These are phyloP conservation scores for Fonsecaea monophora DNA, from an alignment of 2,329 filamentous ascomycete species.

Conservation along the genomic window DNA sequence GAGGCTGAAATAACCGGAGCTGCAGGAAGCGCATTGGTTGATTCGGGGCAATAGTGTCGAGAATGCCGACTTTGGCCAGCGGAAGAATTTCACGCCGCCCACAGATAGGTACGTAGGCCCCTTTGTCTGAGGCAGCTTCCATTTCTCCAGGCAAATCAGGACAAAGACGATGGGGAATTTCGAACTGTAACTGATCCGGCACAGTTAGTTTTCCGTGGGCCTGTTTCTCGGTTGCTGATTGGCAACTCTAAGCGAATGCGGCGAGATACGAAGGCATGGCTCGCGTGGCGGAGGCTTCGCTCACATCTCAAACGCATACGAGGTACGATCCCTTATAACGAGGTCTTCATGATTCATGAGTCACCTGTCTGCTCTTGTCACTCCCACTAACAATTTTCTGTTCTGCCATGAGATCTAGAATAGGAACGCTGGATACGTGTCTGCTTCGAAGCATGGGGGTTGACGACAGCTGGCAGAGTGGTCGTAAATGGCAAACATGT, in stretches of 20 bases:
- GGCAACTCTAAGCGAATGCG: neutral
- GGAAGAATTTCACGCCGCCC: constrained; percentile 6
- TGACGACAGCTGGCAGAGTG: neutral
- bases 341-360: neutral
- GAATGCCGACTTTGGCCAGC: constrained; percentile 11
- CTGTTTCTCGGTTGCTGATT: neutral
- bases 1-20: constrained; percentile 17
- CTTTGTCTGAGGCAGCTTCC: neutral
- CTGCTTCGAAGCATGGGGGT: neutral
- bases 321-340: neutral
- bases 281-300: neutral
- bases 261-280: neutral
- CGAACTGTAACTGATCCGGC: neutral
- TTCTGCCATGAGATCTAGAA: neutral
- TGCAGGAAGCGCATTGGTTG: neutral
- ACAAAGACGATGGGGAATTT: neutral
- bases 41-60: constrained; percentile 2
- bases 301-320: neutral
- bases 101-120: neutral
- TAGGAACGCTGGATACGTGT: neutral
- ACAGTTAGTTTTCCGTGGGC: neutral
- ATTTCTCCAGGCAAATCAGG: neutral
- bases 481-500: neutral
- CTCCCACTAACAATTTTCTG: neutral
- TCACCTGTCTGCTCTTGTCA: neutral